Base-by-base conservation (phyloP, 1,284 basidiomycete species). In the Ganoderma meredithae region DNA sequence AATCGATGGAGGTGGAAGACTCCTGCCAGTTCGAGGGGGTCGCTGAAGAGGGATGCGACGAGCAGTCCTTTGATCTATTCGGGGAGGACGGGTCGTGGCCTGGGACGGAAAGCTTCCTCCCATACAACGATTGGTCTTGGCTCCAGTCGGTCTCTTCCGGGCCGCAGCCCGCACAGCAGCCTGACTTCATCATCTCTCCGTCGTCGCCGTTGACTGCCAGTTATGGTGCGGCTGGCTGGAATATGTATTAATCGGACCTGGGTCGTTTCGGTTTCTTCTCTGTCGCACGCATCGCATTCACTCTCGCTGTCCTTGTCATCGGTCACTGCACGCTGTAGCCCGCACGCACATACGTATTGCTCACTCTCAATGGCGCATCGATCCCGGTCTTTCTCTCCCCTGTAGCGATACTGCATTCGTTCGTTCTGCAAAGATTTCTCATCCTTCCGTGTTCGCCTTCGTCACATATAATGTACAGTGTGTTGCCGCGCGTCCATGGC, bases 121-220 rank as follows among this genome's bases (percentile, higher is more conserved):
- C 70, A 39, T 62, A 69, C 36, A 58, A 69, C 12, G 55, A 64
- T 5, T 70, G 66, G 66, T 67, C 71, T 43, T 72, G 71, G 71
- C 17, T 47, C 12, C 63, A 63, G 40, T 53, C 62, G 5, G 36
- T 41, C 3, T 22, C 58, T 19, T n/a, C 58, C 12, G 44, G 43
- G 12, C 1, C 41, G 63, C 49, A 33, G 27, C 41, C 49, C 5
- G 47, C 36, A 12, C 39, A 25, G 39, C 58, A n/a, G 36, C 36
- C 39, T 8, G 44, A 9, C 25, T 25, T 62, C 27, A 19, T 8
- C 19, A 47, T n/a, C 8, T 7, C 44, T 47, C 8, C n/a, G n/a
- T 47, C n/a, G n/a, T 47, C 44, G 44, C 44, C 22, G 41, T 19
- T 49, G 31, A 33, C 47, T 15, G 49, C 40, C 19, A 41, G 8